Percentiles rank a stretch among this genome's conserved stretches.
These are phyloP conservation scores for Amphirosellinia nigrospora DNA, from an alignment of 495 filamentous ascomycete species.

Conservation along the genomic window DNA sequence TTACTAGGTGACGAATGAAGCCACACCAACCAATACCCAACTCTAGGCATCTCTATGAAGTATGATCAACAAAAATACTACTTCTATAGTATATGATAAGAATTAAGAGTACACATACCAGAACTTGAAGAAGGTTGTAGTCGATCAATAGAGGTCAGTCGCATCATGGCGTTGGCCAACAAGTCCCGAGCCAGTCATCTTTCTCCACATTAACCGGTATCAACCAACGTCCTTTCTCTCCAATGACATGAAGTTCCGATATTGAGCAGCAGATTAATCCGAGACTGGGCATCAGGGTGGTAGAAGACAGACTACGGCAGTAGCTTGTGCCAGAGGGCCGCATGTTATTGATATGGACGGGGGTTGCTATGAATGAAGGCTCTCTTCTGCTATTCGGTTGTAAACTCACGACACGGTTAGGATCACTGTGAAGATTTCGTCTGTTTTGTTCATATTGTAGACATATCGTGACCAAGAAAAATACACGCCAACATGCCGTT, in stretches of 20 bases:
- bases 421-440: neutral
- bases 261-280: slow-evolving; percentile 27
- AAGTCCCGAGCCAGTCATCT: slow-evolving; percentile 23
- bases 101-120: neutral
- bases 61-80: neutral
- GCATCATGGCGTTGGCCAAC: neutral
- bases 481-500: slow-evolving; percentile 43
- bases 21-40: too few relatives aligned
- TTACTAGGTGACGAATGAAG: too few relatives aligned
- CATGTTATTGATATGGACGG: neutral
- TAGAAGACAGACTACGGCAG: slow-evolving; percentile 31
- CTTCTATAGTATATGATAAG: neutral
- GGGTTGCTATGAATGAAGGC: neutral
- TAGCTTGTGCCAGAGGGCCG: slow-evolving; percentile 13
- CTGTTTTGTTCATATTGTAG: neutral
- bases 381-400: neutral
- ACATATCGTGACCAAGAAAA: neutral
- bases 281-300: slow-evolving; percentile 31
- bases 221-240: slow-evolving; percentile 29
- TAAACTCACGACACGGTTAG: neutral
- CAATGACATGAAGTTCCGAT: slow-evolving; percentile 33
- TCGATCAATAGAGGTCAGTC: neutral
- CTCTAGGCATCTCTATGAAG: too few relatives aligned
- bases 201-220: slow-evolving; percentile 42
- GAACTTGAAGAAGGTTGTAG: neutral